These are phyloP conservation scores for Orbilia ellipsospora DNA, from an alignment of 2,329 filamentous ascomycete species.

Conservation along the genomic window DNA sequence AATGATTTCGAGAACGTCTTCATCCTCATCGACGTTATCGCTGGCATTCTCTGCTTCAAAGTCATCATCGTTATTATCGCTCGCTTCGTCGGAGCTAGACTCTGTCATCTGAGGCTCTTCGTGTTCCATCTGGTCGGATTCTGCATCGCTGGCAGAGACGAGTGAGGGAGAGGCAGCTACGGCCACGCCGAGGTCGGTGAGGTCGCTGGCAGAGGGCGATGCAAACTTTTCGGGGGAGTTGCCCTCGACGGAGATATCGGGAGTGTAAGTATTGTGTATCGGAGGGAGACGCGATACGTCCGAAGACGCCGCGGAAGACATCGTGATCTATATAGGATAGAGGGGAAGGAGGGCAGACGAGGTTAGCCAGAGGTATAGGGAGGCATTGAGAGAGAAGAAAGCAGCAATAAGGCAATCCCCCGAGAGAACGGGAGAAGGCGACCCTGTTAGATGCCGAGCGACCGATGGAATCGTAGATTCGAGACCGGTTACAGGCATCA, in stretches of 20 bases:
- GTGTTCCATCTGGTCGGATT: slow-evolving; percentile 44
- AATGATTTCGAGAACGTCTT: slow-evolving; percentile 77
- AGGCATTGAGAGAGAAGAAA: slow-evolving; percentile 46
- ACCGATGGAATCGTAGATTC: slow-evolving; percentile 30
- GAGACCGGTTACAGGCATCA: slow-evolving; percentile 53
- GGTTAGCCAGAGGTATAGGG: slow-evolving; percentile 39
- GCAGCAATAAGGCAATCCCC: slow-evolving; percentile 50
- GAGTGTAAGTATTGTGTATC: slow-evolving; percentile 52
- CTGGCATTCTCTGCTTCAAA: slow-evolving; percentile 69
- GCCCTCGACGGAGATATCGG: slow-evolving; percentile 52
- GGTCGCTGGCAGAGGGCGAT: slow-evolving; percentile 48
- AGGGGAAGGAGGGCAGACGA: slow-evolving; percentile 7
- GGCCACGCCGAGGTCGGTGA: slow-evolving; percentile 47
- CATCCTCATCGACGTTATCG: slow-evolving; percentile 75
- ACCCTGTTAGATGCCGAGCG: slow-evolving; percentile 38
- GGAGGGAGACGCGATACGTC: slow-evolving; percentile 55
- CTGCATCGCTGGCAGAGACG: slow-evolving; percentile 17
- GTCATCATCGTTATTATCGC: slow-evolving; percentile 79
- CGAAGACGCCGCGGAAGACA: slow-evolving; percentile 53
- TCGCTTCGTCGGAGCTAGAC: slow-evolving; percentile 63
- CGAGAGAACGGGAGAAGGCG: slow-evolving; percentile 48
- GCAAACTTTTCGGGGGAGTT: slow-evolving; percentile 45
- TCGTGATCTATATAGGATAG: slow-evolving; percentile 26
- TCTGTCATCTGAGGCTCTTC: slow-evolving; percentile 50
- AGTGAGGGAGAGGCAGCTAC: slow-evolving; percentile 40